Conservation (phyloP, 495 filamentous ascomycete genomes). For the Chaetomium fimeti region DNA sequence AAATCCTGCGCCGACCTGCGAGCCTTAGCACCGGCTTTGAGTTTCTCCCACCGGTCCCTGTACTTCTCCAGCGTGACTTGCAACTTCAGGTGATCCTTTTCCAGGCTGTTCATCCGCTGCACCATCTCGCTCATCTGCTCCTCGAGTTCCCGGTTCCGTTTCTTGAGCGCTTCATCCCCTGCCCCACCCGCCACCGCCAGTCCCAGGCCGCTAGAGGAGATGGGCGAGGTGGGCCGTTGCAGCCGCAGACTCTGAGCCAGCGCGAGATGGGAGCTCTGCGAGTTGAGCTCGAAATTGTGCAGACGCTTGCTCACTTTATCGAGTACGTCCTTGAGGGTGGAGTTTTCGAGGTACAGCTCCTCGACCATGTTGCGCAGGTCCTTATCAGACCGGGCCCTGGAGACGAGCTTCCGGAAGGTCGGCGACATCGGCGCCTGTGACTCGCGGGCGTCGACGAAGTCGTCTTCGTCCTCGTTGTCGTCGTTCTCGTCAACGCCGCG, state of each 20-base stretch:
- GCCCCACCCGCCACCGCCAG: conserved; percentile 20
- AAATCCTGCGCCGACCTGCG: conserved; percentile 48
- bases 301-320: conserved; percentile 77
- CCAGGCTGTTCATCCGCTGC: conserved; percentile 57
- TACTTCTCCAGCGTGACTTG: conserved; percentile 65
- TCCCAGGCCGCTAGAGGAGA: conserved; percentile 32
- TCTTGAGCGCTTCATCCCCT: conserved; percentile 37
- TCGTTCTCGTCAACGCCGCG: conserved; percentile 38
- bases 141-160: conserved; percentile 58
- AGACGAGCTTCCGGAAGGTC: conserved; percentile 30
- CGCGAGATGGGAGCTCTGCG: conserved; percentile 75
- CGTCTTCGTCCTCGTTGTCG: conserved; percentile 59
- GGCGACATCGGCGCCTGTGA: conserved; percentile 42
- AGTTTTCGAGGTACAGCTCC: conserved; percentile 80
- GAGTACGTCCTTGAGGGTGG: conserved; percentile 66
- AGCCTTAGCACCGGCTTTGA: conserved; percentile 79
- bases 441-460: conserved; percentile 87
- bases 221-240: conserved; percentile 51
- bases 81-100: conserved; percentile 68
- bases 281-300: conserved; percentile 80
- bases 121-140: conserved; percentile 50
- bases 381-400: conserved; percentile 36
- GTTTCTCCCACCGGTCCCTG: conserved; percentile 74
- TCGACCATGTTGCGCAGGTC: conserved; percentile 63
- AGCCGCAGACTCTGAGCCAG: conserved; percentile 76